A percentile compares a stretch with the other conserved stretches of the same genome.
Conservation (phyloP, 2,329 filamentous ascomycete species). For the Paecilomyces sp. region DNA sequence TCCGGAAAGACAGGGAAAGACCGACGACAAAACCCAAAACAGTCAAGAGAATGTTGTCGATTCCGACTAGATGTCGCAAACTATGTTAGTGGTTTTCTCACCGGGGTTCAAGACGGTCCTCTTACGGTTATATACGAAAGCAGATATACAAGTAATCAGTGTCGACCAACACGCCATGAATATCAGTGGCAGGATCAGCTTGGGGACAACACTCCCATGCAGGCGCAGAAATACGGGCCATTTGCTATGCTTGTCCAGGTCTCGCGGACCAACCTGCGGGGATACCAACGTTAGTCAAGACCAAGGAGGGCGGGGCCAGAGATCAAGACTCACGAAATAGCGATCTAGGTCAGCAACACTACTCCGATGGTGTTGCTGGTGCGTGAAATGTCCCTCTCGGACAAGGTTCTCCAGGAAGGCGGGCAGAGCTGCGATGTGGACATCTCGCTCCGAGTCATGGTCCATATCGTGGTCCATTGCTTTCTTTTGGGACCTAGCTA, state of each 20-base stretch:
- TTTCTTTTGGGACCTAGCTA: neutral
- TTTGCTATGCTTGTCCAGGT: conserved; percentile 67
- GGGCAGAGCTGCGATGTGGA: neutral
- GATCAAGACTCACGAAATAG: conserved; percentile 46
- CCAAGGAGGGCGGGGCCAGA: neutral
- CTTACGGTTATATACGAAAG: conserved; percentile 36
- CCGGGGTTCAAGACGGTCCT: neutral
- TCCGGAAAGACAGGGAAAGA: conserved; percentile 70
- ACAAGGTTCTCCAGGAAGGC: neutral
- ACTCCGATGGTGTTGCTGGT: neutral
- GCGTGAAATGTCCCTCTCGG: conserved; percentile 7
- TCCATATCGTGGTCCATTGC: neutral
- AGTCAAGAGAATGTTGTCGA: conserved; percentile 64
- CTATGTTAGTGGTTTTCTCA: conserved; percentile 2
- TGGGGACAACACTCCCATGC: conserved; percentile 67
- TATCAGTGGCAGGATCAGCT: conserved; percentile 63
- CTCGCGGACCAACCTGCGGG: conserved; percentile 45
- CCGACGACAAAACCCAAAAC: conserved; percentile 76
- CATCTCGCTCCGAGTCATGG: neutral
- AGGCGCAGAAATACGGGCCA: conserved; percentile 69
- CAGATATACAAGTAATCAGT: conserved; percentile 52
- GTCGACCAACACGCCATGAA: conserved; percentile 61
- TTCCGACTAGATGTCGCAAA: conserved; percentile 35
- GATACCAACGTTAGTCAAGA: conserved; percentile 8
- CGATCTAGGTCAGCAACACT: conserved; percentile 48